Evolutionary conservation across 2,329 filamentous ascomycete genomes (phyloP).

Genomic region (Proliferodiscus dingleyae): DNA sequence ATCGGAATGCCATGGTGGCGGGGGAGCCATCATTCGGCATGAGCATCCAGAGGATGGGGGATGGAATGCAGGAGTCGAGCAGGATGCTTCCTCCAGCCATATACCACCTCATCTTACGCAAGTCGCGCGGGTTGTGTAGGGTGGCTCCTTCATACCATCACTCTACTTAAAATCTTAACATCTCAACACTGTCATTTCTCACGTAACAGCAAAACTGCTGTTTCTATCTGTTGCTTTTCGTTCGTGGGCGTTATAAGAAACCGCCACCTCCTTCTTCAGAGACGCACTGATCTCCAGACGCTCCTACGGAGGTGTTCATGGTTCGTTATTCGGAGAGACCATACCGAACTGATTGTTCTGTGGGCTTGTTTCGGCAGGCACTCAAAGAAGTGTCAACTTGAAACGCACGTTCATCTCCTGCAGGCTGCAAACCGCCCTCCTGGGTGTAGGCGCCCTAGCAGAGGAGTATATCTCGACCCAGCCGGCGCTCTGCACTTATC

Average conservation of each 20-base stretch:
- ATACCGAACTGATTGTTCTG: background rate
- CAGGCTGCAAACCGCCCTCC: background rate
- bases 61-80: background rate
- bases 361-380: conserved; percentile 4
- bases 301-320: background rate
- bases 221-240: background rate
- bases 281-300: background rate
- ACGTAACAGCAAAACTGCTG: conserved; percentile 5
- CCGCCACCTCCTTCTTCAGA: background rate
- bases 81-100: background rate
- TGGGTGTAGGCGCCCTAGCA: background rate
- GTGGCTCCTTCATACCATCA: background rate
- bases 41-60: background rate
- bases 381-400: conserved; percentile 14
- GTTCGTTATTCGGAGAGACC: background rate
- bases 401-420: conserved; percentile 8
- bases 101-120: conserved; percentile 1
- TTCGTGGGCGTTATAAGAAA: too few species aligned
- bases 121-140: background rate
- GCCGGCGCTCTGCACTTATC: background rate
- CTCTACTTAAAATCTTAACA: background rate
- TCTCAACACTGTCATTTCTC: conserved; percentile 12
- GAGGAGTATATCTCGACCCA: background rate
- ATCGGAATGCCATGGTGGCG: background rate
- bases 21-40: background rate